phyloP scores from a whole-genome alignment of 2,329 filamentous ascomycete species.

The Colletotrichum phormii region DNA sequence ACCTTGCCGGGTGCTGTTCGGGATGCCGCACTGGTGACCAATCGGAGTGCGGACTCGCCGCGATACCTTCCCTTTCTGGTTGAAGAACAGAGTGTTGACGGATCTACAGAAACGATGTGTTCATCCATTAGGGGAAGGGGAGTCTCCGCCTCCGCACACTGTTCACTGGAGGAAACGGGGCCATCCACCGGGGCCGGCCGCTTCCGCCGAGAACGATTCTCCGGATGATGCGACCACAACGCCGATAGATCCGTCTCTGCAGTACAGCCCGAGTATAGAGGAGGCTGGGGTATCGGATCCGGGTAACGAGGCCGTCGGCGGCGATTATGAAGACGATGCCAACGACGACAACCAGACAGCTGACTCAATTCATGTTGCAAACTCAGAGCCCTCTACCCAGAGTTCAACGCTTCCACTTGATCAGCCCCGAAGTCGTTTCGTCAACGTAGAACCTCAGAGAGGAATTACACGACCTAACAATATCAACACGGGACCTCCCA shows the following conservation, averaged over 20 bases:
- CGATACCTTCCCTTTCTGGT: not conserved
- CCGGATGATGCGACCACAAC: not conserved
- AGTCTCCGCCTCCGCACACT: slow-evolving; percentile 16
- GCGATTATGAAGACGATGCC: not conserved
- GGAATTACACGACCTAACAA: not conserved
- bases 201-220: not conserved
- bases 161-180: slow-evolving; percentile 7
- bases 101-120: slow-evolving; percentile 35
- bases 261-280: not conserved
- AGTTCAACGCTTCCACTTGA: not conserved
- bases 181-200: not conserved
- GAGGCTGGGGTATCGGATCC: not conserved
- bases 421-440: not conserved
- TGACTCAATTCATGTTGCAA: slow-evolving; percentile 4
- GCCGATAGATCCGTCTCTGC: not conserved
- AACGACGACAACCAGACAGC: not conserved
- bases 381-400: not conserved
- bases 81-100: not conserved
- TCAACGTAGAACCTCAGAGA: not conserved
- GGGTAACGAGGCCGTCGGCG: not conserved
- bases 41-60: not conserved
- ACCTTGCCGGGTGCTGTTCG: not conserved
- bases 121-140: slow-evolving; percentile 19
- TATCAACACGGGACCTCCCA: not conserved
- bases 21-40: not conserved